Conservation (phyloP, 2,329 filamentous ascomycete genomes). For the Fusarium sp. region DNA sequence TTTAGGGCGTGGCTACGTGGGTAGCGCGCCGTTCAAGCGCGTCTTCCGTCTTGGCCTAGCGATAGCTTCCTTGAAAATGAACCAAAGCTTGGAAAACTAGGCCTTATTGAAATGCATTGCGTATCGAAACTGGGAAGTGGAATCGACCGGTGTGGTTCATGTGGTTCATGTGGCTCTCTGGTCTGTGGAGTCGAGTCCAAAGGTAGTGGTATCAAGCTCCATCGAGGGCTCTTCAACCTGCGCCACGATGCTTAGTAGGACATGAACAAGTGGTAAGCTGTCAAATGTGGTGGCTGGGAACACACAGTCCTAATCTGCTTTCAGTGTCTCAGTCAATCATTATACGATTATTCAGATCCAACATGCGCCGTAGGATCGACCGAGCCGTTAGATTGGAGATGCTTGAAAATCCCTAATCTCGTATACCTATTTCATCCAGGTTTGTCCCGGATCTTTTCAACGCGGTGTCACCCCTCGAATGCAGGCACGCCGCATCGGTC, state of each 20-base stretch:
- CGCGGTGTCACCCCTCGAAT: slow-evolving; percentile 7
- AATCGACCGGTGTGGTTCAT: slow-evolving; percentile 29
- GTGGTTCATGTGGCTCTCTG: slow-evolving; percentile 8
- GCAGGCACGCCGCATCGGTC: slow-evolving; percentile 3
- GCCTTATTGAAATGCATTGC: slow-evolving; percentile 19
- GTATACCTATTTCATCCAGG: background rate
- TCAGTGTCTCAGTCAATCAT: background rate
- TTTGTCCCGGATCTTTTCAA: background rate
- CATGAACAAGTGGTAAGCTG: background rate
- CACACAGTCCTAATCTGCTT: slow-evolving; percentile 6
- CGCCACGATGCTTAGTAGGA: background rate
- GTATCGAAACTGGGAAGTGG: slow-evolving; percentile 22
- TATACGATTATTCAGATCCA: background rate
- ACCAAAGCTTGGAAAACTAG: slow-evolving; percentile 22
- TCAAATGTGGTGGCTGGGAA: slow-evolving; percentile 26
- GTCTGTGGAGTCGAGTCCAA: slow-evolving; percentile 13
- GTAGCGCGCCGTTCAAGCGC: slow-evolving; percentile 12
- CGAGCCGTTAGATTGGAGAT: background rate
- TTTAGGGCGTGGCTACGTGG: slow-evolving; percentile 23
- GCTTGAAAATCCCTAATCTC: background rate
- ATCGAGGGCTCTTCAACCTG: background rate
- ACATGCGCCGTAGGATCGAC: background rate
- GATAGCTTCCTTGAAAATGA: slow-evolving; percentile 27
- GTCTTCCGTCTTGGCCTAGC: slow-evolving; percentile 21
- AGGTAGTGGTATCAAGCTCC: slow-evolving; percentile 2